Percentiles rank a stretch among this genome's conserved stretches.
These are phyloP conservation scores for Nothopassalora personata DNA, from an alignment of 2,329 filamentous ascomycete species.

Conservation along the genomic window DNA sequence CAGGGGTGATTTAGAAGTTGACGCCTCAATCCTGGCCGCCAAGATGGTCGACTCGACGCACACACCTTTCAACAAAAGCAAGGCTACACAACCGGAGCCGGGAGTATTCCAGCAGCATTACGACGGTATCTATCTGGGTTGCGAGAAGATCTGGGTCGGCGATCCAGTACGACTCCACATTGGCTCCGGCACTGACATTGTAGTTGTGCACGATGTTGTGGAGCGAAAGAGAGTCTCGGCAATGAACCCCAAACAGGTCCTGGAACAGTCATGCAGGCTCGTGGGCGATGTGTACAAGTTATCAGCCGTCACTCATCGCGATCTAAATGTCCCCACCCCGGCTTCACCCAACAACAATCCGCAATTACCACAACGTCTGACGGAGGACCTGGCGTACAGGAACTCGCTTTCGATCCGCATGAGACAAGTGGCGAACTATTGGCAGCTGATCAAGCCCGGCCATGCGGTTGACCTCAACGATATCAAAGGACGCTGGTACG, in stretches of 20 bases:
- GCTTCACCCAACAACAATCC: conserved; percentile 29
- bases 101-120: conserved; percentile 43
- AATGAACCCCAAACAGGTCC: conserved; percentile 21
- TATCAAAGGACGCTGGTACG: conserved; percentile 58
- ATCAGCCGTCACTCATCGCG: conserved; percentile 35
- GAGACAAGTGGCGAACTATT: conserved; percentile 36
- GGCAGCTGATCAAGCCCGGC: conserved; percentile 37
- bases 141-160: conserved; percentile 57
- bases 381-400: conserved; percentile 47
- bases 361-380: conserved; percentile 47
- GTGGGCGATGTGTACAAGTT: conserved; percentile 51
- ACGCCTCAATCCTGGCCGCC: conserved; percentile 54
- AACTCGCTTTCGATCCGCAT: conserved; percentile 40
- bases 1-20: conserved; percentile 48
- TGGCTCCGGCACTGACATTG: conserved; percentile 43
- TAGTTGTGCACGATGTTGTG: conserved; percentile 44
- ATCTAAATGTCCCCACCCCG: conserved; percentile 34
- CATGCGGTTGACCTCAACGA: conserved; percentile 41
- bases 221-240: conserved; percentile 32
- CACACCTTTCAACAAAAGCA: conserved; percentile 48
- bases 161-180: conserved; percentile 51
- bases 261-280: conserved; percentile 33
- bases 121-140: conserved; percentile 53
- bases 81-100: conserved; percentile 33
- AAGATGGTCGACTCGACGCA: conserved; percentile 53